Conservation (phyloP, 139 green algal genomes). For the Tetradesmus obliquus region DNA sequence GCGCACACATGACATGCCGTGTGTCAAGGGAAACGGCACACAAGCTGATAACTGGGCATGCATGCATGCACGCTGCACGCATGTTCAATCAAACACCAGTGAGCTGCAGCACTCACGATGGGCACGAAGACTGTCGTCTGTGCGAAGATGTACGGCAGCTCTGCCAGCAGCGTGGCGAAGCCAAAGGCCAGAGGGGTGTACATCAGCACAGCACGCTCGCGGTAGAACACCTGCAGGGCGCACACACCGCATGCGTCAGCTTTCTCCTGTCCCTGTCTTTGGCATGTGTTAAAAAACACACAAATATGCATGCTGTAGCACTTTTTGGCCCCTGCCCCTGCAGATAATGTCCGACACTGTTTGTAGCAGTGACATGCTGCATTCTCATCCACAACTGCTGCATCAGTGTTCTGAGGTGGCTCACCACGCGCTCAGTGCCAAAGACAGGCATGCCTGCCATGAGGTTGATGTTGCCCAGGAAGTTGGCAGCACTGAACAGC, state of each 20-base stretch:
- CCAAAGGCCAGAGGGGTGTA: slow-evolving; percentile 39
- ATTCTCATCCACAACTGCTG: no score
- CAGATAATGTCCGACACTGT: no score
- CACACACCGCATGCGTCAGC: neutral
- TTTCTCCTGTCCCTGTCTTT: neutral
- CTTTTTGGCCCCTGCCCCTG: no score
- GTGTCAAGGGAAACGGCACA: no score
- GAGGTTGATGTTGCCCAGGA: slow-evolving; percentile 51
- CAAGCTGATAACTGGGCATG: no score
- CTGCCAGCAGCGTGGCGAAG: slow-evolving; percentile 32
- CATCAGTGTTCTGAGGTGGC: neutral
- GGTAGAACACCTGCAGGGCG: slow-evolving; percentile 34
- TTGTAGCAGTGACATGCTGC: no score
- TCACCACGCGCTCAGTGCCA: slow-evolving; percentile 39
- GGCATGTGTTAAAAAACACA: neutral
- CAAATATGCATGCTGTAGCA: neutral
- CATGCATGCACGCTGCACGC: no score
- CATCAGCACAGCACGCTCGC: slow-evolving; percentile 45
- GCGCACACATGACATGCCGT: no score
- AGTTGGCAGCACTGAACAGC: slow-evolving; percentile 32
- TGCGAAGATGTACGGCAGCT: slow-evolving; percentile 50
- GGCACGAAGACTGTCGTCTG: slow-evolving; percentile 59
- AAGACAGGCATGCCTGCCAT: slow-evolving; percentile 47
- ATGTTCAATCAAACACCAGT: neutral
- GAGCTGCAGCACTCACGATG: slow-evolving; percentile 36